Base-by-base conservation (phyloP, 352 stramenopile genomes). In the Globisporangium radiosum region DNA sequence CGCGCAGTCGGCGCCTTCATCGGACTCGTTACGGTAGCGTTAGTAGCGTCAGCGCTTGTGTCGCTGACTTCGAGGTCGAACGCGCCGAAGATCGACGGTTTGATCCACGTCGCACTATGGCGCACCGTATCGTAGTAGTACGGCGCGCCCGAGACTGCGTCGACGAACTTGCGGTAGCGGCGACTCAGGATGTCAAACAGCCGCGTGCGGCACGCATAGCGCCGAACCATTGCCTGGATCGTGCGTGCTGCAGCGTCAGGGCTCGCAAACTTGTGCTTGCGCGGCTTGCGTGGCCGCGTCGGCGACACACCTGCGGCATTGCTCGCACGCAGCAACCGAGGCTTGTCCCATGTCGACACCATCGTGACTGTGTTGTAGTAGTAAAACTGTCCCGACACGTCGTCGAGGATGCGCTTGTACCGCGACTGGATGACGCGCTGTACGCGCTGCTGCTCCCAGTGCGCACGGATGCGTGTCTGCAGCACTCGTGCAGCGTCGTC, bases 311-410 rank as follows among this genome's bases (percentile, higher is more conserved):
- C 47, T 1, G 38, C 36, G 45, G 62, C 33, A 13, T 47, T 40
- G 38, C 57, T 44, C 5, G 52, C 39, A 2, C 69, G 59, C 14
- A 88, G 63, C 7, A 85, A 45, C 56, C 62, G 71, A 4, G 83
- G 84, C 19, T 80, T 85, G n/a, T 85, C 65, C 81, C 78, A 90
- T 6, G 68, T 83, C 2, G 84, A 87, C 40, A 85, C 64, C 39
- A 88, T 82, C 7, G 81, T 92, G 49, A 81, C 68, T 9, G 64
- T 70, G 55, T 93, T 87, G 69, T 88, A 88, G 69, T 88, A 93
- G 62, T 83, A 93, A 50, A 65, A 75, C 43, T 78, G 57, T 0
- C 74, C 71, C 9, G 74, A 73, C 17, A 48, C 59, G 5, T 78
- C 67, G 52, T 93, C 84, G 25, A 78, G 72, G 19, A 91, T 67